Evolutionary conservation across 345 rosid species (phyloP).

Genomic region (Barbarea vulgaris): DNA sequence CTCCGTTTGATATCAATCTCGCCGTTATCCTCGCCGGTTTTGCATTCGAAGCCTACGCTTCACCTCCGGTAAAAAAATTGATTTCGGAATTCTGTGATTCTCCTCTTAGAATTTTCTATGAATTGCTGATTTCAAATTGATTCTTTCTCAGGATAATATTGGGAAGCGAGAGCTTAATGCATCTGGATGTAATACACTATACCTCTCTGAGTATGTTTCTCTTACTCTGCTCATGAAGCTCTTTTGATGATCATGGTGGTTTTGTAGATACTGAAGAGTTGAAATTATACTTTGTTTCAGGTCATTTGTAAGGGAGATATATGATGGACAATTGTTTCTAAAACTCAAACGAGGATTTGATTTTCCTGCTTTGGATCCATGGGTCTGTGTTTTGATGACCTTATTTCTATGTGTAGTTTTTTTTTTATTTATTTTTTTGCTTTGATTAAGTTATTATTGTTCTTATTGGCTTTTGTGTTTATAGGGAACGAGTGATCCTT

Average conservation of each 20-base stretch:
- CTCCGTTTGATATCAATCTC: constrained; percentile 84
- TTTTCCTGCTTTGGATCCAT: constrained; percentile 94
- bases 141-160: constrained; percentile 56
- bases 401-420: neutral
- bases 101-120: neutral
- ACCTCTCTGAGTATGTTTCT: constrained; percentile 75
- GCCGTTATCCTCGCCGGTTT: constrained; percentile 96
- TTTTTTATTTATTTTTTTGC: neutral
- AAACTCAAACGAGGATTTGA: constrained; percentile 73
- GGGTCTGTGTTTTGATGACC: constrained; percentile 52
- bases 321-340: constrained; percentile 79
- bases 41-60: constrained; percentile 89
- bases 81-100: neutral
- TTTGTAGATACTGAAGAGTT: neutral
- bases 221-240: neutral
- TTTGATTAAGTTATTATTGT: neutral
- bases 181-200: constrained; percentile 75
- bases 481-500: constrained; percentile 96
- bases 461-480: constrained; percentile 5
- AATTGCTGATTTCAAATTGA: neutral
- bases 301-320: constrained; percentile 80
- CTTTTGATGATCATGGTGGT: neutral
- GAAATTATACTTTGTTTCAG: constrained; percentile 41
- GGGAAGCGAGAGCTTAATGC: constrained; percentile 82
- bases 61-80: constrained; percentile 54